A percentile compares a stretch with the other conserved stretches of the same genome.
These are phyloP conservation scores for Clavaria fumosa DNA, from an alignment of 768 basidiomycete genomes.

Conservation along the genomic window DNA sequence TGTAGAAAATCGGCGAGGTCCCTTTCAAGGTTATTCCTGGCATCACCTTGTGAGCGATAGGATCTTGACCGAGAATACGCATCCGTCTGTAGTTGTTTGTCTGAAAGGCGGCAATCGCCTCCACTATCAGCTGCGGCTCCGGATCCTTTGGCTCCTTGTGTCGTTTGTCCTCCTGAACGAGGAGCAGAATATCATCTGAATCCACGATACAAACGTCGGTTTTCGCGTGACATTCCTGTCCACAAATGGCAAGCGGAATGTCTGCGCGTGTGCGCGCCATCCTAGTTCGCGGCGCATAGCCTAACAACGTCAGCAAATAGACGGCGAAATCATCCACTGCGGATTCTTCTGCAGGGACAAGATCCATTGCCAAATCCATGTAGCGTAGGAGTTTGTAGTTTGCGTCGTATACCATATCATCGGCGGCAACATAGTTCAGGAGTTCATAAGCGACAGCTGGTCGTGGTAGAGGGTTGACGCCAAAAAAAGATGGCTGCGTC, in stretches of 20 bases:
- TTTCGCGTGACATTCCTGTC: slow-evolving; percentile 1
- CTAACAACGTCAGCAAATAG: slow-evolving; percentile 1
- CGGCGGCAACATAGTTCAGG: no score
- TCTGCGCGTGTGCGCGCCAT: slow-evolving; percentile 1
- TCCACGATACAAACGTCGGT: slow-evolving; percentile 6
- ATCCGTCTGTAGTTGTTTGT: slow-evolving; percentile 12
- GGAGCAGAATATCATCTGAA: slow-evolving; percentile 3
- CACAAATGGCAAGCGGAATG: slow-evolving; percentile 2
- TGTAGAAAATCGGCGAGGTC: slow-evolving; percentile 15
- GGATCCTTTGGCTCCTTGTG: slow-evolving; percentile 1
- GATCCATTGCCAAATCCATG: slow-evolving; percentile 2
- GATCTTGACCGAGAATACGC: slow-evolving; percentile 1
- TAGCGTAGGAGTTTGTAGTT: slow-evolving; percentile 5
- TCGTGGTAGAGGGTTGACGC: not conserved
- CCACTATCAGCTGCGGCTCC: slow-evolving; percentile 14
- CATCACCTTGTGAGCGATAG: slow-evolving; percentile 1
- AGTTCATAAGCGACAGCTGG: no score
- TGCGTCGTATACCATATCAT: no score
- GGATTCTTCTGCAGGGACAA: not conserved
- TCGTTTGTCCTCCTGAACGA: slow-evolving; percentile 4
- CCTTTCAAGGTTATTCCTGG: slow-evolving; percentile 10
- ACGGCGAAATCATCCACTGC: slow-evolving; percentile 6
- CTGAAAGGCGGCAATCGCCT: slow-evolving; percentile 19
- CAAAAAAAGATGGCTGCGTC: slow-evolving; percentile 7
- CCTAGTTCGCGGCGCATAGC: slow-evolving; percentile 1